Evolutionary conservation across 495 filamentous ascomycete species (phyloP), one percentile per base, ranked within the genome.

Genomic region (Penicillium waksmanii): DNA sequence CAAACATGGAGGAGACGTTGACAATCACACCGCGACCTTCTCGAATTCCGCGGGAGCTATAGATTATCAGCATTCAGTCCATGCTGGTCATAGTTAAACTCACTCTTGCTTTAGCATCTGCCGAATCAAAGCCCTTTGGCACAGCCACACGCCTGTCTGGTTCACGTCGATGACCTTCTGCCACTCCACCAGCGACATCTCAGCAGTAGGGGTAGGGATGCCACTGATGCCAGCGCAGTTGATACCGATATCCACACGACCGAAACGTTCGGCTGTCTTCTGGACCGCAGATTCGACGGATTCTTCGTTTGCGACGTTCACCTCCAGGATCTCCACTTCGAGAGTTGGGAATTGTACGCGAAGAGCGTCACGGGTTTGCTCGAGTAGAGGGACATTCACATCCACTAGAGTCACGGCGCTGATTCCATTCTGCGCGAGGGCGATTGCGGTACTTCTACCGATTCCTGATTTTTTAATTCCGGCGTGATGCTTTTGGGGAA

Each of bases 231-330:
- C 84, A 12, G 77, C 76, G 19, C 80, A 80, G 57, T 82, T 80
- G 33, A 85, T 70, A 0, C 83, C 58, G 19, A 85, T 81, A 51
- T 87, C 83, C 17, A 86, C 73, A 23, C 80, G 65, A 15, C 78
- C 73, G 10, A 72, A 79, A 5, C 69, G 59, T 2, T 65, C 44
- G 3, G 53, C 64, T 0, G 57, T 60, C 35, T 63, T 58, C 10
- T 54, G 49, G 3, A 71, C 51, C 7, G 68, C 65, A 4, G 40
- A 38, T 0, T 63, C 43, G 25, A 71, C 66, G 3, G 65, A 64
- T 17, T 31, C 48, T 57, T 73, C 68, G 5, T 64, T 54, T 15
- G 61, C 60, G 3, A 73, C 66, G 38, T 73, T 64, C 7, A 55
- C 55, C 4, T 57, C 6, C 11, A 68, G 21, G 15, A 60, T 57